These are phyloP conservation scores for Erythrobasidium hasegawianum DNA, from an alignment of 1,284 basidiomycete genomes.

Conservation along the genomic window DNA sequence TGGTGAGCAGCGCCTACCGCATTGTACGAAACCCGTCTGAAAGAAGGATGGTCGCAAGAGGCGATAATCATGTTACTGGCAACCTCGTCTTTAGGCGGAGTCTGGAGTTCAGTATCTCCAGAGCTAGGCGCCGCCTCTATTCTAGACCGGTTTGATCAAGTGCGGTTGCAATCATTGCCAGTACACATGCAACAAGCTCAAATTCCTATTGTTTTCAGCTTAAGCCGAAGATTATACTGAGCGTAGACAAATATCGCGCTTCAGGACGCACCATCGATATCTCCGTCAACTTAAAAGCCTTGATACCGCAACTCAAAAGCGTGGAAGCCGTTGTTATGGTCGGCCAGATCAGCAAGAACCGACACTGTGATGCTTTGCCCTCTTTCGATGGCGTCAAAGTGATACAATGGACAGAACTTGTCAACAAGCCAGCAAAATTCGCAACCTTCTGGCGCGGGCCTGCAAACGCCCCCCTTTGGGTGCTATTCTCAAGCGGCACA, in stretches of 20 bases:
- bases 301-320: background rate
- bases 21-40: too few species aligned
- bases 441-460: slow-evolving; percentile 43
- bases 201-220: slow-evolving; percentile 54
- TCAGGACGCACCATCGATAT: slow-evolving; percentile 18
- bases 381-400: background rate
- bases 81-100: slow-evolving; percentile 64
- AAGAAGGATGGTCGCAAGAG: too few species aligned
- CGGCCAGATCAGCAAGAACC: slow-evolving; percentile 47
- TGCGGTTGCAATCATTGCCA: background rate
- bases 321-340: slow-evolving; percentile 59
- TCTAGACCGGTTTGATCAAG: slow-evolving; percentile 59
- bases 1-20: background rate
- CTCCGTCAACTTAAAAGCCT: slow-evolving; percentile 57
- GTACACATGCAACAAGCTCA: background rate
- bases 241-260: slow-evolving; percentile 52
- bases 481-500: slow-evolving; percentile 80
- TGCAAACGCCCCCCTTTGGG: slow-evolving; percentile 78
- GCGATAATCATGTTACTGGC: slow-evolving; percentile 73
- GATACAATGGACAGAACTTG: slow-evolving; percentile 2
- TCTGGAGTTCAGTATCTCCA: slow-evolving; percentile 78
- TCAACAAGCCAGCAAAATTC: slow-evolving; percentile 34
- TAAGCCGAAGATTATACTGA: slow-evolving; percentile 66
- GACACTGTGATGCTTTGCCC: background rate
- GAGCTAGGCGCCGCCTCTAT: slow-evolving; percentile 81